These are phyloP conservation scores for Komagataella mondaviorum DNA, from an alignment of 805 yeast species.

Conservation along the genomic window DNA sequence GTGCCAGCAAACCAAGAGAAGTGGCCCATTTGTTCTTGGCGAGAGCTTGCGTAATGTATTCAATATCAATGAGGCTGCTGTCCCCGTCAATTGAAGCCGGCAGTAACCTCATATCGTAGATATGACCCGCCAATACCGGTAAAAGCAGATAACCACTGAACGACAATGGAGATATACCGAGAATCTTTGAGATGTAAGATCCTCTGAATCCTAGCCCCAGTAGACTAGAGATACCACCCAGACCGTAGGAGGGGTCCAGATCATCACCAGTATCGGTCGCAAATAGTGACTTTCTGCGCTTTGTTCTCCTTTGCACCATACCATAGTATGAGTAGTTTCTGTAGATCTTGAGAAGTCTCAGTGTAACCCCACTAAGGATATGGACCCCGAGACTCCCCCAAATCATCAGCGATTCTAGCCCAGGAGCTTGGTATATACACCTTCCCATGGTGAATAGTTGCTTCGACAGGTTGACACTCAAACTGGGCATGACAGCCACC, in stretches of 20 bases:
- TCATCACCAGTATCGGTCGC: conserved; percentile 1
- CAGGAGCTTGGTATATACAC: conserved; percentile 42
- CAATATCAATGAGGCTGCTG: conserved; percentile 38
- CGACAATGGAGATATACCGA: conserved; percentile 43
- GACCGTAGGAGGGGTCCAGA: conserved; percentile 32
- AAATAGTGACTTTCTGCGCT: conserved; percentile 4
- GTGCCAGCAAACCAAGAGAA: conserved; percentile 16
- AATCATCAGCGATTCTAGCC: conserved; percentile 34
- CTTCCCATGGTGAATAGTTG: conserved; percentile 48
- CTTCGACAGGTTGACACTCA: conserved; percentile 29
- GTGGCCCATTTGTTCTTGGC: conserved; percentile 5
- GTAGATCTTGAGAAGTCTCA: conserved; percentile 25
- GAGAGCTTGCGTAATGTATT: conserved; percentile 31
- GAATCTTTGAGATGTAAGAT: conserved; percentile 25
- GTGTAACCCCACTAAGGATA: conserved; percentile 34
- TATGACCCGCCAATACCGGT: conserved; percentile 32
- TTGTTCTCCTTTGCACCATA: conserved; percentile 5
- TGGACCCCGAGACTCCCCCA: conserved; percentile 35
- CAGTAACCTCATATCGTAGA: conserved; percentile 27
- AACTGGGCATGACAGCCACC: conserved; percentile 38
- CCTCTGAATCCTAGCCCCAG: conserved; percentile 40
- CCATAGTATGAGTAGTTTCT: conserved; percentile 15
- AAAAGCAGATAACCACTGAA: conserved; percentile 46
- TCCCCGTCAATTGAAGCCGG: conserved; percentile 56
- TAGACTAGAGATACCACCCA: conserved; percentile 47